Evolutionary conservation across 2,329 filamentous ascomycete species (phyloP), one percentile per base, ranked within the genome.

Genomic region (Penicillium capsulatum): DNA sequence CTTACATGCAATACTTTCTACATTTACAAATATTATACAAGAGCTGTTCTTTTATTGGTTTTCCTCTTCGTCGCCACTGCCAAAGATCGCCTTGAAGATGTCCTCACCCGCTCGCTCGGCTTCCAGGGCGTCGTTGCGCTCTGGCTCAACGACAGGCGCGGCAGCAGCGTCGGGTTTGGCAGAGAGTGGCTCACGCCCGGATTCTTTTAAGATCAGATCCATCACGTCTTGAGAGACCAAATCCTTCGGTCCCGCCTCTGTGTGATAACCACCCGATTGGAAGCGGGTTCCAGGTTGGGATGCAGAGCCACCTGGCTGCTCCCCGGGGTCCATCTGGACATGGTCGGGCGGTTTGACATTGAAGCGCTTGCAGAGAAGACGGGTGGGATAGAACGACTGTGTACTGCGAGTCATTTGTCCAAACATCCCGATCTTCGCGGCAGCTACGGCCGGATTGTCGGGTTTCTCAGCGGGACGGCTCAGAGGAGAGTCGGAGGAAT

Each of bases 301-400:
- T 39, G 45, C 32, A 44, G 55, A 34, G 46, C 65, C 51, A 61
- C 70, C 59, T 8, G 57, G 45, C 13, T 56, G 61, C 39, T 63
- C 60, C 11, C 63, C 68, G 0, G 72, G 63, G 29, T 82, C 75
- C 22, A 73, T 66, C 53, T 78, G 75, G 20, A 84, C 80, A 61
- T 88, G 77, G 7, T 76, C 74, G 0, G 90, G 88, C 7, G 84
- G 79, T 44, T 76, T 80, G n/a, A 97, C 84, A 53, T 89, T 89
- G 67, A 98, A 95, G 7, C 92, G 77, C 63, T 97, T 98, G 68
- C 91, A 97, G n/a, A 97, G 67, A 28, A 98, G 67, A 38, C 89
- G 75, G 1, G 84, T 83, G 1, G 92, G 92, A 53, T 82, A 83
- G 64, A 95, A 97, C 3, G 81, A 77, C 6, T 78, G 64, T 0